A percentile compares a stretch with the other conserved stretches of the same genome.
These are phyloP conservation scores for Artemisia annua DNA, from an alignment of 129 eudicot species.

Conservation along the genomic window DNA sequence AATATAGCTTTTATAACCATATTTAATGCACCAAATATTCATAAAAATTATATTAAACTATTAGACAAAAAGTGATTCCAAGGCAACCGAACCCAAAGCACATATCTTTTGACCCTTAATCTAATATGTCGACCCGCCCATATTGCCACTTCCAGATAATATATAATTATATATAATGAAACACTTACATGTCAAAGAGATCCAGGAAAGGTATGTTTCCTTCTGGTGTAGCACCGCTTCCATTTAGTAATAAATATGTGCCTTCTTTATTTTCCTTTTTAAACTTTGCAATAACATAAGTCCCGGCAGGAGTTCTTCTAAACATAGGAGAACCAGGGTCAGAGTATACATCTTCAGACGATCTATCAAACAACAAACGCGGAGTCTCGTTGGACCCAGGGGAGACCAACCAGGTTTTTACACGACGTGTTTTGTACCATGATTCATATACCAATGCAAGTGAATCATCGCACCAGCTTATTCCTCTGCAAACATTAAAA, in stretches of 20 bases:
- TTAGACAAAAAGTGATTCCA: slow-evolving; percentile 2
- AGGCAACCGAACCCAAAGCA: not conserved
- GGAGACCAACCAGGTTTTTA: slow-evolving; percentile 82
- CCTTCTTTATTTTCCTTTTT: slow-evolving; percentile 65
- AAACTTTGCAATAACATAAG: slow-evolving; percentile 82
- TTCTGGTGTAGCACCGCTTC: slow-evolving; percentile 93
- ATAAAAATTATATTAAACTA: not conserved
- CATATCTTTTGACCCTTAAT: not conserved
- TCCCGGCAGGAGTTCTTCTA: slow-evolving; percentile 75
- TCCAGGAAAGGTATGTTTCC: slow-evolving; percentile 94
- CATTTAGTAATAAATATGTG: slow-evolving; percentile 68
- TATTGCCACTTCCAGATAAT: not conserved
- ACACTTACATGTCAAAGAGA: slow-evolving; percentile 83
- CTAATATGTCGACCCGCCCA: not conserved
- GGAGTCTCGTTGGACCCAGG: slow-evolving; percentile 64
- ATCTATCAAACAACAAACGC: slow-evolving; percentile 82
- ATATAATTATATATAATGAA: not conserved
- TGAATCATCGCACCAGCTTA: slow-evolving; percentile 96
- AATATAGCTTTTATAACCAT: not conserved
- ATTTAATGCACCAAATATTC: not conserved
- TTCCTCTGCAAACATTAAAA: slow-evolving; percentile 59
- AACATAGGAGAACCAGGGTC: slow-evolving; percentile 99
- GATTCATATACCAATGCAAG: slow-evolving; percentile 92
- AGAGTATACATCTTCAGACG: slow-evolving; percentile 96
- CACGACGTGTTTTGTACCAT: slow-evolving; percentile 84